A percentile compares a stretch with the other conserved stretches of the same genome.
phyloP scores from a whole-genome alignment of 2,329 filamentous ascomycete species.

The Colletotrichum siamense region DNA sequence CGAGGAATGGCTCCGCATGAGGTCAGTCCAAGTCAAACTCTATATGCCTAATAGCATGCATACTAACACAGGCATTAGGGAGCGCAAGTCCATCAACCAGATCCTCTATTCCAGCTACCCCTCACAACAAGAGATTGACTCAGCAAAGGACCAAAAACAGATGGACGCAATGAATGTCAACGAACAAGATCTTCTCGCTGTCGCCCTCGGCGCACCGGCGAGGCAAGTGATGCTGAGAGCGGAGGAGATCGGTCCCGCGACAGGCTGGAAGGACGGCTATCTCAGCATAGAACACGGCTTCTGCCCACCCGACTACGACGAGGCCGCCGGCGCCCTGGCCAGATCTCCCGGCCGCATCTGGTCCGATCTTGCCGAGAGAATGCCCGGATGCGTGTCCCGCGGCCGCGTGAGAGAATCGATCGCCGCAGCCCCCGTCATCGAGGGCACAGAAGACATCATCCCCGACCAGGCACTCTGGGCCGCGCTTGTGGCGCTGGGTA shows the following conservation, averaged over 20 bases:
- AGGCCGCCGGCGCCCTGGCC: conserved; percentile 49
- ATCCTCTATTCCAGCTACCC: conserved; percentile 51
- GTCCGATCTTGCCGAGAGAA: conserved; percentile 58
- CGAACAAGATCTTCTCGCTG: conserved; percentile 55
- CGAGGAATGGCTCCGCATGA: conserved; percentile 50
- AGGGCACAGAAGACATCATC: conserved; percentile 54
- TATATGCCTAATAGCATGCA: no score
- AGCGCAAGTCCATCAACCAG: conserved; percentile 52
- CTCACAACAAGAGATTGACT: conserved; percentile 41
- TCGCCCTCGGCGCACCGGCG: conserved; percentile 58
- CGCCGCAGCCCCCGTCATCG: conserved; percentile 50
- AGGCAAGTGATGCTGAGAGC: conserved; percentile 58
- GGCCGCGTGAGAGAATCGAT: conserved; percentile 55
- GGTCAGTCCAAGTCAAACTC: conserved; percentile 26
- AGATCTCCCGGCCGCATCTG: conserved; percentile 56
- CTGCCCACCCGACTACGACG: conserved; percentile 55
- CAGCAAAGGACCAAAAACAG: conserved; percentile 38
- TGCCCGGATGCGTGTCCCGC: conserved; percentile 56
- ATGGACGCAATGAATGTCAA: conserved; percentile 52
- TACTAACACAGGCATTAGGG: conserved; percentile 30
- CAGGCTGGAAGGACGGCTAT: conserved; percentile 59
- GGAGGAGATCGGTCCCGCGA: conserved; percentile 53
- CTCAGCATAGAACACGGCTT: conserved; percentile 58
- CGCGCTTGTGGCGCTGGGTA: conserved; percentile 54
- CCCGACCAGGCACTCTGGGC: conserved; percentile 59